phyloP scores from a whole-genome alignment of 176 grass and related monocot species.

The Lolium multiflorum region DNA sequence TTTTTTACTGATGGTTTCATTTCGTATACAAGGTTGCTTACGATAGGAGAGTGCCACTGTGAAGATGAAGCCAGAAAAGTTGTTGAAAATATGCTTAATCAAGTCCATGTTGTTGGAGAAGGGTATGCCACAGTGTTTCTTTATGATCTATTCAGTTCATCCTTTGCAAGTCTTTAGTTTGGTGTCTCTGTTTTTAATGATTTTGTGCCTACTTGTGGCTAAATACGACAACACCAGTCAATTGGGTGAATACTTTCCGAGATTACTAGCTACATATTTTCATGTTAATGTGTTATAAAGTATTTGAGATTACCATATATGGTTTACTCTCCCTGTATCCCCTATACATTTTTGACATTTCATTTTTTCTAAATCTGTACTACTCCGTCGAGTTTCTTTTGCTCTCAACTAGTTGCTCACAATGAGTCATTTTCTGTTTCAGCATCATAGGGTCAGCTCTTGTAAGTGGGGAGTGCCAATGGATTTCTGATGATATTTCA shows the following conservation, averaged over 20 bases:
- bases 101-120: conserved; percentile 90
- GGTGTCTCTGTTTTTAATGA: conserved; percentile 16
- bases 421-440: conserved; percentile 35
- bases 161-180: conserved; percentile 27
- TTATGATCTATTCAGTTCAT: conserved; percentile 27
- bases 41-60: conserved; percentile 78
- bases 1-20: conserved; percentile 36
- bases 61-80: conserved; percentile 72
- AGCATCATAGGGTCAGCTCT: conserved; percentile 80
- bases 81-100: conserved; percentile 80
- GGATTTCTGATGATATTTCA: conserved; percentile 66
- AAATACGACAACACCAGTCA: background rate
- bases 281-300: background rate
- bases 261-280: background rate
- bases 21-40: conserved; percentile 69
- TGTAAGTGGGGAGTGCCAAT: conserved; percentile 59
- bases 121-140: conserved; percentile 59
- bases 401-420: conserved; percentile 14
- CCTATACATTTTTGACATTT: background rate
- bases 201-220: conserved; percentile 20
- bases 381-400: conserved; percentile 20
- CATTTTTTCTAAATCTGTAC: background rate
- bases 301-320: conserved; percentile 13
- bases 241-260: background rate
- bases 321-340: background rate